Evolutionary conservation across 176 grass and related monocot species (phyloP), one percentile per base, ranked within the genome.

Genomic region (Phyllostachys edulis): DNA sequence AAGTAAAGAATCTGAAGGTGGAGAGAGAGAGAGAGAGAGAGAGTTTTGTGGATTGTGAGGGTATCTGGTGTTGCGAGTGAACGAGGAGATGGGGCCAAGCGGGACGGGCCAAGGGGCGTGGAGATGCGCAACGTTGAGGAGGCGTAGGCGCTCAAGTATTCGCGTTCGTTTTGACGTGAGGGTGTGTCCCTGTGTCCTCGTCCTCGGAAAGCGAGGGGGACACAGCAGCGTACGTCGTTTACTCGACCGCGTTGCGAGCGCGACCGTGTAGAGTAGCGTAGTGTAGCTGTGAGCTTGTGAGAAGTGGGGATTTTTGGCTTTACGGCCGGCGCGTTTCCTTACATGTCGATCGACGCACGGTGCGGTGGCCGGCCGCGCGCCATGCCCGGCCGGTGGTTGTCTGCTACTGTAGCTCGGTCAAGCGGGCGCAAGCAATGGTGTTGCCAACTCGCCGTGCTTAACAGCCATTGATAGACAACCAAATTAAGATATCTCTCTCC

Each of bases 61-160:
- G 88, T 71, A 91, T 97, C 94, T 69, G 38, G 51, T 50, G 81
- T 72, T 73, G 88, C 32, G 13, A 38, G 69, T 17, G 38, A 56
- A 72, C 7, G 85, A 85, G 68, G 84, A 80, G 88, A 96, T 80
- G 93, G 86, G 86, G 90, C 93, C 96, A 96, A 96, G 71, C 42
- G 69, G 49, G 77, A 89, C 70, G 69, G 70, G 71, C 87, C 93
- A 92, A 94, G 85, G 3, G 63, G 54, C 17, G 42, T 94, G 75
- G 96, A 94, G 93, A 99, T 96, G 90, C 88, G 80, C 75, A 62
- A 51, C 74, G 75, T 61, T 46, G 44, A 67, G 45, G 26, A 72
- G 21, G 15, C 18, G 71, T 75, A 51, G 42, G 54, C 86, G 50
- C 81, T 59, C 37, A 34, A 69, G 39, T 67, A 38, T 26, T 27